These are phyloP conservation scores for Euphorbia celastroides DNA, from an alignment of 441 rosid genomes.

Conservation along the genomic window DNA sequence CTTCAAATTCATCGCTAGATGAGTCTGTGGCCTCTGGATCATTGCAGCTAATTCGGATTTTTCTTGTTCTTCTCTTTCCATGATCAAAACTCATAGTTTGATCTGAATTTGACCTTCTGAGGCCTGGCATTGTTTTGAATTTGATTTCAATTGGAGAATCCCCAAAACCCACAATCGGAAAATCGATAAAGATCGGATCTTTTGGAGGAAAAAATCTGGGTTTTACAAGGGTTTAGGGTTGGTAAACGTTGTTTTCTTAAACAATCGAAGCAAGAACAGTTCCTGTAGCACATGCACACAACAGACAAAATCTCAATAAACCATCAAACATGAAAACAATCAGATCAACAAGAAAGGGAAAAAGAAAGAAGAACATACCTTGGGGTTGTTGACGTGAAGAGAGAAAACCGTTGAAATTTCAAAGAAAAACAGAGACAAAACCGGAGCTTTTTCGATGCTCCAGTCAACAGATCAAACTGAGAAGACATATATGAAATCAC, in stretches of 20 bases:
- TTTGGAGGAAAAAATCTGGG: not conserved
- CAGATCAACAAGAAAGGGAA: not conserved
- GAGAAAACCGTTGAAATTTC: not conserved
- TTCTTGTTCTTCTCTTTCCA: slow-evolving; percentile 20
- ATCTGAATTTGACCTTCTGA: slow-evolving; percentile 15
- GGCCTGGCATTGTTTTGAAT: slow-evolving; percentile 24
- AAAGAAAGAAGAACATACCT: not conserved
- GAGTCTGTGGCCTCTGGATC: slow-evolving; percentile 54
- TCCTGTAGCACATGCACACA: slow-evolving; percentile 20
- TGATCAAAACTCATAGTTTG: slow-evolving; percentile 9
- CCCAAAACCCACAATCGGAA: not conserved
- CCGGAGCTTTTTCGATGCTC: slow-evolving; percentile 41
- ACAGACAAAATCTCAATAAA: not conserved
- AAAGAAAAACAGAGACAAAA: slow-evolving; percentile 4
- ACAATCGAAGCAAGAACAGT: slow-evolving; percentile 18
- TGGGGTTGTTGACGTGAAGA: not conserved
- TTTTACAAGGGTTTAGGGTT: not conserved
- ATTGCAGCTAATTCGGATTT: slow-evolving; percentile 30
- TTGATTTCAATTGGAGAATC: not conserved
- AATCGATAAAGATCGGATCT: not conserved
- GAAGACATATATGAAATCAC: slow-evolving; percentile 36
- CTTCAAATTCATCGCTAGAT: slow-evolving; percentile 37
- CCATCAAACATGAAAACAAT: not conserved
- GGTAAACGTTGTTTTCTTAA: not conserved
- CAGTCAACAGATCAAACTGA: slow-evolving; percentile 23